Base-by-base conservation (phyloP, 148 eudicot species). In the Fagopyrum homotropicum region DNA sequence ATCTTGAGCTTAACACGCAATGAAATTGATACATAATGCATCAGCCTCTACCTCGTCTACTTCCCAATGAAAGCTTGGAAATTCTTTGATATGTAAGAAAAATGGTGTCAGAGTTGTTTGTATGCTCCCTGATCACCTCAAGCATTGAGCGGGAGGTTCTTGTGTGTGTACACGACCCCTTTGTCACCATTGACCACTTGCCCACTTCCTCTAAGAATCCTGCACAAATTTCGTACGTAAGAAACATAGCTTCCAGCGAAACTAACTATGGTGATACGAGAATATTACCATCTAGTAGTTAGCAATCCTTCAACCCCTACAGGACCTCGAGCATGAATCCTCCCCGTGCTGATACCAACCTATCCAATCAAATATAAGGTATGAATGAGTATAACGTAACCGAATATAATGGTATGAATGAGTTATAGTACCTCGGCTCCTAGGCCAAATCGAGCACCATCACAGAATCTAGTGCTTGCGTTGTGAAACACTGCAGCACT, bases 401-500 rank as follows among this genome's bases (percentile, higher is more conserved):
- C 40, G 2, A 35, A 35, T 35, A 66, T 0, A 6, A 5, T 3
- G 40, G 47, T 45, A n/a, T 1, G 9, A 66, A 40, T 43, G 17
- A 0, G 40, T 10, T 4, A 11, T 12, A 66, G 74, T 83, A 89
- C 98, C 97, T 95, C 99, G 26, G 99, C 99, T 47, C 99, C 99
- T 17, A 95, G 83, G 46, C 97, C 99, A 82, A 95, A 95, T 45
- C 99, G 92, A 73, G 91, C 89, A 9, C 99, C 99, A 73, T 95
- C 99, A 80, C 96, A 81, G 82, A 95, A 95, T 73, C 98, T 86
- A 50, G 98, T 92, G 82, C 99, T 95, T 49, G 92, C 99, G 82
- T 95, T 95, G 79, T 92, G 97, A 76, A 95, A 86, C n/a, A 95
- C 97, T 74, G 97, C 97, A 77, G 99, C 97, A 85, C 99, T 95